Base-by-base conservation (phyloP, 768 basidiomycete genomes). In the Pulveroboletus sp. region DNA sequence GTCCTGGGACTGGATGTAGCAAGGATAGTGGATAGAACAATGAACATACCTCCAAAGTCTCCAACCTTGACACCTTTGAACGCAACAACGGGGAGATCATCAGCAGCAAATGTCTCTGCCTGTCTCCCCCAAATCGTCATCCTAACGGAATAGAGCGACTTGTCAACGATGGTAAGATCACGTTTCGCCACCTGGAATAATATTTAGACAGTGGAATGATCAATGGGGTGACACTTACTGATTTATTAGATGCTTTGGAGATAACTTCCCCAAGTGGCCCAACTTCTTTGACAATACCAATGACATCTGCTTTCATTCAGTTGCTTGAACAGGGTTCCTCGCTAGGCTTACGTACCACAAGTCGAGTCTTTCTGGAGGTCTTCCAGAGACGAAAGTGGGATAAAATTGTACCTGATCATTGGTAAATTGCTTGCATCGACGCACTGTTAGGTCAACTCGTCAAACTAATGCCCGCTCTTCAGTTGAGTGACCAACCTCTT, bases 61-160 rank as follows among this genome's bases (percentile, higher is more conserved):
- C 91, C 85, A 36, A 98, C 89, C 66, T 86, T 91, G 56, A 92
- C 90, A 21, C 90, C 87, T 70, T 94, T 96, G 78, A 94, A 90
- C 5, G 95, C 95, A 56, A 94, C 78, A 28, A 98, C 83, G 8
- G 90, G 82, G 43, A 76, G 64, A 43, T 75, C 75, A 10, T 76
- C 73, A 6, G 76, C 70, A n/a, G 69, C 66, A 65, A 82, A 97
- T 36, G 78, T 77, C 65, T 97, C 92, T 0, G 95, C 95, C 66
- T 91, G 88, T 66, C 88, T 92, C 21, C 95, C 96, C 96, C 95
- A 99, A 28, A 98, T 73, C 4, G 95, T 99, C 56, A 97, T 65
- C 31, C 91, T 81, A 36, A 91, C 84, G 14, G 84, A 80, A 60
- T 73, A 90, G 32, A 78, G 78, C 7, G 91, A 86, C 53, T 79